Evolutionary conservation across 1,284 basidiomycete genomes (phyloP).

Genomic region (Cutaneotrichosporon daszewskae): DNA sequence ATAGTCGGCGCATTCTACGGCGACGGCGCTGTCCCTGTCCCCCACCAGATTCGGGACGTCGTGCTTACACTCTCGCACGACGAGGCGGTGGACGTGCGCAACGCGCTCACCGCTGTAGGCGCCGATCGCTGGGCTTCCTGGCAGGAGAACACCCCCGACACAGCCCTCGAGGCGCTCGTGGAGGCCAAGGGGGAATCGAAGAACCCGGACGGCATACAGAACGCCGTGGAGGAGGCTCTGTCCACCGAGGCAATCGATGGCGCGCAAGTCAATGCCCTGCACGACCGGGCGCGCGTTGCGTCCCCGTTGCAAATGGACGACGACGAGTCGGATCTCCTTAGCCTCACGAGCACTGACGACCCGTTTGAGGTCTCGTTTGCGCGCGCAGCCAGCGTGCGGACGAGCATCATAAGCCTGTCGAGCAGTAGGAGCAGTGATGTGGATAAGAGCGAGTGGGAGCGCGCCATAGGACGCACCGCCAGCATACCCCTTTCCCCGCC

Average conservation of each 20-base stretch:
- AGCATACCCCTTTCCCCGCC: no score
- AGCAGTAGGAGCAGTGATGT: neutral
- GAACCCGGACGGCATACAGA: conserved; percentile 71
- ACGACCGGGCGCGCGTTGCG: conserved; percentile 3
- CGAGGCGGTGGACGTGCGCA: conserved; percentile 36
- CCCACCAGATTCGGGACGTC: conserved; percentile 26
- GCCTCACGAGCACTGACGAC: neutral
- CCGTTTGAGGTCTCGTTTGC: conserved; percentile 6
- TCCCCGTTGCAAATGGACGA: neutral
- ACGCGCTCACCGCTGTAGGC: conserved; percentile 29
- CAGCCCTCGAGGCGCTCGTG: conserved; percentile 1
- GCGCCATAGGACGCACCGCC: no score
- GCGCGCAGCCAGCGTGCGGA: neutral
- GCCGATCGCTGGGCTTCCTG: conserved; percentile 15
- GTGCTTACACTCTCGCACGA: conserved; percentile 26
- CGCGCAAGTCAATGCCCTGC: neutral
- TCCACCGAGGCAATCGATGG: neutral
- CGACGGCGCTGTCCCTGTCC: conserved; percentile 19
- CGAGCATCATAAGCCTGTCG: neutral
- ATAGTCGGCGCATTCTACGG: conserved; percentile 37
- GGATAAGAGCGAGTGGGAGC: no score
- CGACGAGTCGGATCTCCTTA: neutral
- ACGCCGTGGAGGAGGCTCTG: conserved; percentile 62
- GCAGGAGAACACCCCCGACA: neutral
- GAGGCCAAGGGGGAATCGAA: conserved; percentile 56